Base-by-base conservation (phyloP, 1,284 basidiomycete species). In the Ustanciosporium gigantosporum region DNA sequence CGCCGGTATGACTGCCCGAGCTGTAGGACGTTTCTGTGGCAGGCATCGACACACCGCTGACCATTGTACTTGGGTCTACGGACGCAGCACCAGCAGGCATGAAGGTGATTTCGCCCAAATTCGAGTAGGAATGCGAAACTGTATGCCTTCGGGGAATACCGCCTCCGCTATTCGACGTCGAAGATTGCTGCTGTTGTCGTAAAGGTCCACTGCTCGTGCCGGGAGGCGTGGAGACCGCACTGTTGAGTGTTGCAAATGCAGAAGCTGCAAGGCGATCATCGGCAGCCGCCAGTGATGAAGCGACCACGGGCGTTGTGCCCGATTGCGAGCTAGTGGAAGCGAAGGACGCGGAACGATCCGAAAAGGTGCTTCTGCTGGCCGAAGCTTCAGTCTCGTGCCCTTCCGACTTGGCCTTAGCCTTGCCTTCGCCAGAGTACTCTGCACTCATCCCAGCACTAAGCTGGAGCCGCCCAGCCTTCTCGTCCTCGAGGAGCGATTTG, bases 401-500 rank as follows among this genome's bases (percentile, higher is more conserved):
- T 17, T 62, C 59, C 16, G 52, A 52, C 4, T 45, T 39, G 9
- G 55, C 42, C 21, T 50, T 46, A 13, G 42, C 42, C 16, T 56
- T 39, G 5, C 41, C 41, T 31, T 60, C 56, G 2, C 38, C 34
- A 19, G 48, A 43, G 25, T 50, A 59, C 39, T 56, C 61, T 21
- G 61, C 56, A 14, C 56, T 60, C 20, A 66, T 40, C 19, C 61
- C 61, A 17, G 48, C 61, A 35, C 61, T 66, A 29, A 66, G 56
- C 41, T 66, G 61, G 41, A 66, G 37, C 27, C 36, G 53, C 16
- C 61, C 61, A 2, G 56, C 56, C 42, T 60, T 66, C 24, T 66
- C 61, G 27, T 66, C 61, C 36, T 66, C 61, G 31, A 66, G 48
- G 11, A 66, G 45, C 46, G 51, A 58, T 29, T 66, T 66, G 47